Base-by-base conservation (phyloP, 108 stramenopile genomes). In the Licmophora abbreviata region DNA sequence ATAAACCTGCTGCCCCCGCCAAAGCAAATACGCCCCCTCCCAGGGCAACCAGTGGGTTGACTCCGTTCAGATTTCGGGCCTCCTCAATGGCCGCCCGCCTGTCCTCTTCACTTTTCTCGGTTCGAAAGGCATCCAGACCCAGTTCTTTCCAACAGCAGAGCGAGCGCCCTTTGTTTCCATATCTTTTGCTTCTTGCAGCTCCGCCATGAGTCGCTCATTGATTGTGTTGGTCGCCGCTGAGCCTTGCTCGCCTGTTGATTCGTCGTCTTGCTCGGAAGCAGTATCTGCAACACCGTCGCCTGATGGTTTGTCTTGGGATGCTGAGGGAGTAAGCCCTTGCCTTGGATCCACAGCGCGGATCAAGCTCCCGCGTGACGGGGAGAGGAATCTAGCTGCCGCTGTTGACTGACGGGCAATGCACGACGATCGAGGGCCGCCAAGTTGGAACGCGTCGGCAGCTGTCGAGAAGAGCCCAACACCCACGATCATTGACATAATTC, bases 61-160 rank as follows among this genome's bases (percentile, higher is more conserved):
- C 82, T 5, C 88, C 88, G 41, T 90, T 90, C 38, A 90, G 55
- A 65, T 90, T 75, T 10, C 77, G 42, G 0, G 82, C 84, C 31
- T 78, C 87, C 30, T 64, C 73, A 49, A 84, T 66, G 2, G 83
- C 71, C 8, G 50, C 54, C 45, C 67, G 41, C 1, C 77, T 63
- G 54, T 88, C 87, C 42, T 76, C 80, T 30, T 76, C 74, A 9
- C 83, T 68, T 43, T 81, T 79, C 23, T 59, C 44, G 4, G 74
- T 56, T 29, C 74, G 63, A 37, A 79, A 79, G 29, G 50, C 54
- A 35, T 60, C 63, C 25, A 59, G 23, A 11, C 48, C 38, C 22
- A 83, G 48, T 27, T 53, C 64, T 46, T 76, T 18, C 61, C 53
- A 24, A 56, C 20, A 18, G 38, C 54, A 10, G 70, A 46, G 34